Evolutionary conservation across 202 grass and related monocot genomes (phyloP), one percentile per base, ranked within the genome.

Genomic region (Carex sylvatica): DNA sequence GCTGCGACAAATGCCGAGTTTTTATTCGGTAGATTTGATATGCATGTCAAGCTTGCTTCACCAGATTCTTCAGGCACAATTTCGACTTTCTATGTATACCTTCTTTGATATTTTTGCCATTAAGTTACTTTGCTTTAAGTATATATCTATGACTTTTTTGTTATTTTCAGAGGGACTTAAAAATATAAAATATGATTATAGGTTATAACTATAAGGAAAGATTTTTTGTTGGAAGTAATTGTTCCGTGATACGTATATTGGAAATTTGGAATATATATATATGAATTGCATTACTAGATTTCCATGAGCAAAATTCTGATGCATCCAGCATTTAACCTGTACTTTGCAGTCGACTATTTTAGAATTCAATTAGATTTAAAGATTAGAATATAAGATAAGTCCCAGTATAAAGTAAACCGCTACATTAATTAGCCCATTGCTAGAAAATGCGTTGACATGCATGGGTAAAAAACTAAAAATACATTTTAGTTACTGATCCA

Each of bases 21-120:
- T 69, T 58, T 80, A 2, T 85, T 85, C 1, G 84, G 84, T 85
- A 70, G n/a, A 80, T 85, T 85, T 70, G 74, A 80, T 80, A 62
- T 85, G 61, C 72, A 80, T 62, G n/a, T 85, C 24, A 85, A 85
- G 76, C 72, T 85, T 60, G 80, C 69, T 70, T 47, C 3, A 18
- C 74, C 74, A 9, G 76, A 85, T 8, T 85, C 84, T 26, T 40
- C 19, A 0, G 84, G 74, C 74, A 85, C 84, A 69, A 69, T 85
- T 18, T 80, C 84, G 5, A 67, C 74, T 18, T 80, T 80, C 54
- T 85, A 85, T 67, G 83, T 85, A 79, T 18, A 59, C 6, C 63
- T 15, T 38, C 23, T 20, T 78, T 42, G 4, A 36, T 30, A 55
- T 70, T 69, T 70, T 40, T 81, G 0, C 19, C 2, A 6, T 82